Evolutionary conservation across 1,284 basidiomycete species (phyloP).

Genomic region (Sanghuangporus baumii): DNA sequence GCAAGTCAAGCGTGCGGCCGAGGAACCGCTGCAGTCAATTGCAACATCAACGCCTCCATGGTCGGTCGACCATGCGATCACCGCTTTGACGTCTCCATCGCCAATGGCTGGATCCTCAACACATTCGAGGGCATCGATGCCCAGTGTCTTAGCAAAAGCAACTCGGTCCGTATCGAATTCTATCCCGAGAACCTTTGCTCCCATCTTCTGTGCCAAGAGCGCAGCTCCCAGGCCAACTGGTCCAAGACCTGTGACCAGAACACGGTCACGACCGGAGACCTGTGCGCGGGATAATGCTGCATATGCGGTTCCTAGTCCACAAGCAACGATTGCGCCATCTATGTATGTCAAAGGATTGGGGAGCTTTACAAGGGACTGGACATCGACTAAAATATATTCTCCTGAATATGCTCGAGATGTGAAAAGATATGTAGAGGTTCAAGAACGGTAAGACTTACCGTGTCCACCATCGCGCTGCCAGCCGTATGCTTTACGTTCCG

Average conservation of each 20-base stretch:
- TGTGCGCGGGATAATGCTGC: slow-evolving; percentile 13
- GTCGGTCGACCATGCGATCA: slow-evolving; percentile 1
- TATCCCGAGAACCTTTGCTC: slow-evolving; percentile 16
- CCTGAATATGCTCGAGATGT: background rate
- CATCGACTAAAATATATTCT: slow-evolving; percentile 15
- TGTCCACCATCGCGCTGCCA: slow-evolving; percentile 18
- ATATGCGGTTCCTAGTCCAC: slow-evolving; percentile 17
- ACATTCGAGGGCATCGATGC: background rate
- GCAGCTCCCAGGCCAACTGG: slow-evolving; percentile 17
- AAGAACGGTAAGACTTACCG: background rate
- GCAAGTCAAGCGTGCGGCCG: slow-evolving; percentile 11
- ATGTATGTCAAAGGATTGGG: slow-evolving; percentile 15
- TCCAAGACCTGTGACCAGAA: slow-evolving; percentile 16
- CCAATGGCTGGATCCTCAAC: background rate
- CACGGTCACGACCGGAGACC: slow-evolving; percentile 13
- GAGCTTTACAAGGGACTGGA: slow-evolving; percentile 15
- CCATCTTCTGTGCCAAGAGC: slow-evolving; percentile 14
- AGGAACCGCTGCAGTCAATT: slow-evolving; percentile 16
- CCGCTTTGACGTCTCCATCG: slow-evolving; percentile 3
- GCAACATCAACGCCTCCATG: slow-evolving; percentile 13
- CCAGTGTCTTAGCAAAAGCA: slow-evolving; percentile 7
- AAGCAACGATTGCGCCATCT: slow-evolving; percentile 16
- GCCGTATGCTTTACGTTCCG: slow-evolving; percentile 14
- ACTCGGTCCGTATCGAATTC: slow-evolving; percentile 16
- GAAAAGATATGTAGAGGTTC: background rate